Evolutionary conservation across 2,329 filamentous ascomycete species (phyloP), one percentile per base, ranked within the genome.

Genomic region (Phoma sp.): DNA sequence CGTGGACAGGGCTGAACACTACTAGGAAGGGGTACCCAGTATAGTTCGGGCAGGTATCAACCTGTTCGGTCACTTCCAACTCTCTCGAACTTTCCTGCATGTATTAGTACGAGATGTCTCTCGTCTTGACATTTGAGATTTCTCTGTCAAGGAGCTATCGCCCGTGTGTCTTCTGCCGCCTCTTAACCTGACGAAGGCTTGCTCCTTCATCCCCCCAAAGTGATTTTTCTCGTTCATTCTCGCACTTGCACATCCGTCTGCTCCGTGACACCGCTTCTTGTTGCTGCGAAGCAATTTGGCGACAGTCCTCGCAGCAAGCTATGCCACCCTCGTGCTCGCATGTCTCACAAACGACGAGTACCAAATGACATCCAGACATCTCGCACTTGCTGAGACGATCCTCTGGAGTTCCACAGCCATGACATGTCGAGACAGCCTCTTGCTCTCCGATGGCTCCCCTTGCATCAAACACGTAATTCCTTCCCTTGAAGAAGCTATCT

Each of bases 381-480:
- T 38, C 49, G 33, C 64, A 67, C 37, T 67, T 66, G 1, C 57
- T 57, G 4, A 67, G 51, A 24, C 60, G 57, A 43, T 36, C 49
- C n/a, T 60, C 60, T 36, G 39, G 32, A 14, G 38, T 38, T 8
- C 40, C 46, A 29, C 64, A 67, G n/a, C 47, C 46, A 37, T 66
- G 64, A 36, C 64, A 67, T 27, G 14, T 39, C 2, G 62, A 60
- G 7, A 67, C 62, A 8, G 38, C 45, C 3, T 56, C 49, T 22
- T 45, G 40, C n/a, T 41, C 41, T 10, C 61, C 60, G 18, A 63
- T 61, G 4, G 63, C 62, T 5, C 62, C 64, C 51, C 64, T 52
- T 10, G 52, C 64, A 53, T 67, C 64, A 22, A 67, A 67, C 2
- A 67, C 64, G 37, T 67, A 67, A 29, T 67, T 67, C 11, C 38